Conservation (phyloP, 2,329 filamentous ascomycete genomes). For the Epichloe uncinata region DNA sequence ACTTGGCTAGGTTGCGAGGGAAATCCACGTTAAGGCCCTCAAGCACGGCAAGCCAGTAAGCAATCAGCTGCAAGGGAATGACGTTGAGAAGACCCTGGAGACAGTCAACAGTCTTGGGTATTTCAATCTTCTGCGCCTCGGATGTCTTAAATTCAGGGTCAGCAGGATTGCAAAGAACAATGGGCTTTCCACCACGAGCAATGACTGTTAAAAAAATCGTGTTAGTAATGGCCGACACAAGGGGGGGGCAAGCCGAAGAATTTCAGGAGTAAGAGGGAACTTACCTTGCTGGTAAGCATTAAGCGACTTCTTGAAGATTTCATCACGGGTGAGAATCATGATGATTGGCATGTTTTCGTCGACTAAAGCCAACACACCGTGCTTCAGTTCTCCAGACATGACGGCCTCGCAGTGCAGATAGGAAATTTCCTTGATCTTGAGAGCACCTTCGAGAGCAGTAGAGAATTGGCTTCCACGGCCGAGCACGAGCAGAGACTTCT, state of each 20-base stretch:
- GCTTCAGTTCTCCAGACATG: slow-evolving; percentile 99
- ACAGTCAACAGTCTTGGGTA: slow-evolving; percentile 88
- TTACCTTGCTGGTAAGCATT: slow-evolving; percentile 96
- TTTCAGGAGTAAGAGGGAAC: slow-evolving; percentile 12
- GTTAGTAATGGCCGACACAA: slow-evolving; percentile 9
- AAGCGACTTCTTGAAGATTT: slow-evolving; percentile 96
- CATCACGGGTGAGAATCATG: slow-evolving; percentile 96
- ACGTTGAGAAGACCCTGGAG: slow-evolving; percentile 97
- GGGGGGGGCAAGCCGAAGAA: background rate
- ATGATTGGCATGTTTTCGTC: slow-evolving; percentile 98
- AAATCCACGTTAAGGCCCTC: slow-evolving; percentile 97
- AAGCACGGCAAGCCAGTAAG: slow-evolving; percentile 95
- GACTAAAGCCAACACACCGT: slow-evolving; percentile 91
- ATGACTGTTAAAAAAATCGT: slow-evolving; percentile 47
- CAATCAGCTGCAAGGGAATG: slow-evolving; percentile 92
- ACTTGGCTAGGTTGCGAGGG: slow-evolving; percentile 97
- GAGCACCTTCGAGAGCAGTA: slow-evolving; percentile 88
- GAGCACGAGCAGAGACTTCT: slow-evolving; percentile 88
- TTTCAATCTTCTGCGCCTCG: slow-evolving; percentile 93
- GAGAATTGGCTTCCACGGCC: slow-evolving; percentile 95
- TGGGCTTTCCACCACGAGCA: slow-evolving; percentile 88
- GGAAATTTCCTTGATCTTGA: slow-evolving; percentile 99
- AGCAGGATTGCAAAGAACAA: slow-evolving; percentile 90
- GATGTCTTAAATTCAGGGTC: slow-evolving; percentile 82
- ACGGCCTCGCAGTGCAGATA: slow-evolving; percentile 99